These are phyloP conservation scores for Podaxis sp. DNA, from an alignment of 768 basidiomycete genomes.

Conservation along the genomic window DNA sequence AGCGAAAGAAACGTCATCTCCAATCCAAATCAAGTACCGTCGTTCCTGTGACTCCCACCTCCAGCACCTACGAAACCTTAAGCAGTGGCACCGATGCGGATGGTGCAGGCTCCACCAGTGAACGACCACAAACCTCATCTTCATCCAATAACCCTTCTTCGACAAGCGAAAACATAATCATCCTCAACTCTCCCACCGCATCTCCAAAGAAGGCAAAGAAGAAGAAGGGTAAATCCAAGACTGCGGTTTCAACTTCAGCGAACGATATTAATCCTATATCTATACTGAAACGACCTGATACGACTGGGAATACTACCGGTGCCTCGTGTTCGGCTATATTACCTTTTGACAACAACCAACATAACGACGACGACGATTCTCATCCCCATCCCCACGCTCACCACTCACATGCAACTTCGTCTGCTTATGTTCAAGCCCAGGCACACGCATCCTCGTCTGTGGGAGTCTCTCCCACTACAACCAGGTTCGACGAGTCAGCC, in stretches of 20 bases:
- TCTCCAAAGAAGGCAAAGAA: not conserved
- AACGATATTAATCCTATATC: slow-evolving; percentile 6
- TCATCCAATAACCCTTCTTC: not conserved
- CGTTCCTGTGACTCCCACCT: not conserved
- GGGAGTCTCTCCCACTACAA: not conserved
- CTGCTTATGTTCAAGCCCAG: not conserved
- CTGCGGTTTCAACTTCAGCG: not conserved
- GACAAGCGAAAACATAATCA: not conserved
- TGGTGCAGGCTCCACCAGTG: not conserved
- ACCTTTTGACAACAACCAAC: not conserved
- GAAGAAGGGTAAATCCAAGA: not conserved
- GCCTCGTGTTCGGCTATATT: not conserved
- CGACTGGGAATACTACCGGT: not conserved
- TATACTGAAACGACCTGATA: slow-evolving; percentile 5
- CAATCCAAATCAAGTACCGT: slow-evolving; percentile 1
- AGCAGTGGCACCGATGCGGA: not conserved
- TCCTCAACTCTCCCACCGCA: not conserved
- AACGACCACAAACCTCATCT: not conserved
- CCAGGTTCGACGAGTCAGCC: not conserved
- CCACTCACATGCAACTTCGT: not conserved
- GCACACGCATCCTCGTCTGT: not conserved
- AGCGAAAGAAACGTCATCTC: not conserved
- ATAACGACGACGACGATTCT: too few relatives aligned
- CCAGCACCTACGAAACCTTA: not conserved
- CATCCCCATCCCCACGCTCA: too few relatives aligned